Base-by-base conservation (phyloP, 2,329 filamentous ascomycete genomes). In the Talaromyces amestolkiae region DNA sequence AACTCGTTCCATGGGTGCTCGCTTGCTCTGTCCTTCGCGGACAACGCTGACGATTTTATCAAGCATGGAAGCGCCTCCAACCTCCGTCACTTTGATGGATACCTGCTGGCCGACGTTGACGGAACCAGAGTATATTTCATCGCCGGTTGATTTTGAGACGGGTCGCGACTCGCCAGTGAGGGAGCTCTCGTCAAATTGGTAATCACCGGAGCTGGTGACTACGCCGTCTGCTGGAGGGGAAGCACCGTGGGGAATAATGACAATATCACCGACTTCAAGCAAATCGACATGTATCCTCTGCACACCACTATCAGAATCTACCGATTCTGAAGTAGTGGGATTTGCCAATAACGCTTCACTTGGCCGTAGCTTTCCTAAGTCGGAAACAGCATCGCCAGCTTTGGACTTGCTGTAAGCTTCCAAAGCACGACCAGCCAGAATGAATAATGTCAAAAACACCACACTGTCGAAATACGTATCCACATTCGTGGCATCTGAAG, bases 391-490 rank as follows among this genome's bases (percentile, higher is more conserved):
- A 75, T 96, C 91, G 1, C 93, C 93, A 0, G 93, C 92, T 72
- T 90, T 94, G 0, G 92, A 90, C 78, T 97, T 97, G 83, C 91
- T 96, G 80, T 95, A 96, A 0, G 91, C 89, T 80, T 97, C 94
- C 47, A 81, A 67, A 51, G 74, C 80, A 41, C 78, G 77, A 15
- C 86, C 86, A 51, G 85, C 82, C 1, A 97, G 86, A 24, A 97
- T 85, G 75, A 97, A 97, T 68, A 97, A 84, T 0, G 93, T 97
- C 65, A 97, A 77, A 68, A 97, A 97, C 2, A 97, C 91, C 1
- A 97, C 93, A 0, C 93, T 92, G 76, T 97, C 94, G 74, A 97
- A 97, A 76, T 97, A 97, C 19, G 80, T 83, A 3, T 89, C 87
- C 61, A 85, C 83, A 17, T 84, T 79, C 58, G 83, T 81, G 82